Evolutionary conservation across 1,139 yeast genomes (phyloP).

Genomic region (Debaryomyces sp.): DNA sequence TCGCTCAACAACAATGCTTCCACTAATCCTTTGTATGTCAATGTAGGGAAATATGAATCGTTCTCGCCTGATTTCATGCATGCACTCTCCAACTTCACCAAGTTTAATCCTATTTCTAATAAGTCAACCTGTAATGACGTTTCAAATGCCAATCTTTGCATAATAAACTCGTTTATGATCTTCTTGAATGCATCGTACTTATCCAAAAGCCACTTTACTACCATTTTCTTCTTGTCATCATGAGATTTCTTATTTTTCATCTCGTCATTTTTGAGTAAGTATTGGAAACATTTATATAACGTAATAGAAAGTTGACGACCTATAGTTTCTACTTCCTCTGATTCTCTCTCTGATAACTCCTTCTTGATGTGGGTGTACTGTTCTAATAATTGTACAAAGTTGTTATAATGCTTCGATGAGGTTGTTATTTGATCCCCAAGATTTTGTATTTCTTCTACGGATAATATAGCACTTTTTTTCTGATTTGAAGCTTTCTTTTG

Average conservation of each 20-base stretch:
- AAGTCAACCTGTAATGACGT: conserved; percentile 61
- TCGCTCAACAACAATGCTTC: conserved; percentile 45
- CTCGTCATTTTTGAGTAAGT: conserved; percentile 51
- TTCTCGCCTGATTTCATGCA: conserved; percentile 51
- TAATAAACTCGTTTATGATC: conserved; percentile 44
- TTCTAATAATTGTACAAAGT: conserved; percentile 47
- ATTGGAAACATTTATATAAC: conserved; percentile 59
- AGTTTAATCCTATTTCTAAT: conserved; percentile 63
- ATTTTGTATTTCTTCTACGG: conserved; percentile 32
- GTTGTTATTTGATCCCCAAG: conserved; percentile 33
- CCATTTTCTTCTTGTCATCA: conserved; percentile 49
- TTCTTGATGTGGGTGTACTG: conserved; percentile 34
- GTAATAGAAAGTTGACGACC: conserved; percentile 57
- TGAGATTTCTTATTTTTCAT: conserved; percentile 40
- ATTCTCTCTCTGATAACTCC: conserved; percentile 19
- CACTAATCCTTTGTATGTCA: conserved; percentile 53
- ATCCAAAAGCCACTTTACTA: conserved; percentile 64
- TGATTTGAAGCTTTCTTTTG: conserved; percentile 5
- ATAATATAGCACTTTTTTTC: conserved; percentile 14
- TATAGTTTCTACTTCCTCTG: conserved; percentile 29
- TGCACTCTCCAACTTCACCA: conserved; percentile 61
- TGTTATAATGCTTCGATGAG: conserved; percentile 50
- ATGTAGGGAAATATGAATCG: conserved; percentile 64
- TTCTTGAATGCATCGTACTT: conserved; percentile 61
- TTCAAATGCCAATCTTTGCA: conserved; percentile 31